Conservation (phyloP, 257 asterid species). For the Solanum phureja region DNA sequence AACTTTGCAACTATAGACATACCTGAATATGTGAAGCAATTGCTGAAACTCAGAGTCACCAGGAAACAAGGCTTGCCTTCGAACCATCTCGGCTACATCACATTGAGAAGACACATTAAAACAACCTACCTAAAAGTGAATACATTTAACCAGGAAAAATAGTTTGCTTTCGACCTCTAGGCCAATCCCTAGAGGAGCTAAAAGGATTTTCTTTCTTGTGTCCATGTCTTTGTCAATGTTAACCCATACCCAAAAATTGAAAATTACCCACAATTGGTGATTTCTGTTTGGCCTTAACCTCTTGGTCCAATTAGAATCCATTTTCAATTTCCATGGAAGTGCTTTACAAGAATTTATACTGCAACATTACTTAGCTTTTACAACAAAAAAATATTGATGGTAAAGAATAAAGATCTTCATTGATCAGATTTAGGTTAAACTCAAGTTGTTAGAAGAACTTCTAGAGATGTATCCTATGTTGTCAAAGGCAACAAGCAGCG, state of each 20-base stretch:
- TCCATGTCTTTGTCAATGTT: not conserved
- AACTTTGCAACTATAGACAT: not conserved
- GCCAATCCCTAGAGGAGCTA: not conserved
- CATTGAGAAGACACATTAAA: not conserved
- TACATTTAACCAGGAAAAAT: not conserved
- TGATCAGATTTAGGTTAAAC: too few species aligned
- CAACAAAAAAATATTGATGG: not conserved
- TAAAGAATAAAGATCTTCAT: not conserved
- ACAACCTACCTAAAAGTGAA: not conserved
- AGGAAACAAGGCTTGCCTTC: slow-evolving; percentile 86
- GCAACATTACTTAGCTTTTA: not conserved
- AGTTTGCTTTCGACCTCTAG: not conserved
- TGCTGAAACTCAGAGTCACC: slow-evolving; percentile 97
- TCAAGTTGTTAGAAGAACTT: not conserved
- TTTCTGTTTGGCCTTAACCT: not conserved
- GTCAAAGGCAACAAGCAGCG: not conserved
- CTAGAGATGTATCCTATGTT: not conserved
- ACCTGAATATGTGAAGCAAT: slow-evolving; percentile 85
- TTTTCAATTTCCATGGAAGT: not conserved
- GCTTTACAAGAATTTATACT: not conserved
- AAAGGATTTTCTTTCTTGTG: not conserved
- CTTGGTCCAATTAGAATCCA: not conserved
- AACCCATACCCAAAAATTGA: not conserved
- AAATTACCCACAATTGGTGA: not conserved
- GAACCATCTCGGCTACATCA: slow-evolving; percentile 78